Base-by-base conservation (phyloP, 371 early-diverging fungal genomes). In the Gilbertella persicaria region DNA sequence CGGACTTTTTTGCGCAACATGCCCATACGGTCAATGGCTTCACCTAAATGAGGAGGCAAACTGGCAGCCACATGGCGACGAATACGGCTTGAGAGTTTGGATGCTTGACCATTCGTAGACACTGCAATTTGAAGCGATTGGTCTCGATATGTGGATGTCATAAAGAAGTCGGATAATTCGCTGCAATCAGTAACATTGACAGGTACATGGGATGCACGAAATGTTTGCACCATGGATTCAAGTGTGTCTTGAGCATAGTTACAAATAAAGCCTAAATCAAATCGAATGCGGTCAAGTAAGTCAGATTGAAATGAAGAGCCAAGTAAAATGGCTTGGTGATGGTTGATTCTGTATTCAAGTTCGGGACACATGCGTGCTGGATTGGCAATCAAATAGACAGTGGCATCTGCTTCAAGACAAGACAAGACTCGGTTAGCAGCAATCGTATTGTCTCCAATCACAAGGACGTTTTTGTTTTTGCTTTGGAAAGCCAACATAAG, bases 141-240 rank as follows among this genome's bases (percentile, higher is more conserved):
- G 51, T 88, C 88, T 12, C 88, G 72, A 54, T 85, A 80, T 19
- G 79, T 86, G 10, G 90, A 86, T 53, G 89, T 89, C 80, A 91
- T 90, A 71, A 82, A 90, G 55, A 92, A 91, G 49, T 92, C 90
- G 54, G 88, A 91, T 12, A 87, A 65, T 9, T 89, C 86, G 24
- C 82, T 84, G 47, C 77, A 79, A 56, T 92, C 92, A 0, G 90
- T 82, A n/a, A 87, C 89, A 50, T 92, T 92, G 50, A 91, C 84
- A 13, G 89, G 88, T 16, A 90, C 82, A 20, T 80, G 69, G 5
- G 55, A 65, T 14, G 45, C 43, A 42, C 80, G 69, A 46, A 86
- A 82, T 9, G 69, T 50, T 5, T 48, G 43, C 12, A 80, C 87
- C 23, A 89, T 79, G n/a, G 30, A 20, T 43, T 38, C 48, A 17